Evolutionary conservation across 306 rosid genomes (phyloP).

Genomic region (Adenanthera pavonina): DNA sequence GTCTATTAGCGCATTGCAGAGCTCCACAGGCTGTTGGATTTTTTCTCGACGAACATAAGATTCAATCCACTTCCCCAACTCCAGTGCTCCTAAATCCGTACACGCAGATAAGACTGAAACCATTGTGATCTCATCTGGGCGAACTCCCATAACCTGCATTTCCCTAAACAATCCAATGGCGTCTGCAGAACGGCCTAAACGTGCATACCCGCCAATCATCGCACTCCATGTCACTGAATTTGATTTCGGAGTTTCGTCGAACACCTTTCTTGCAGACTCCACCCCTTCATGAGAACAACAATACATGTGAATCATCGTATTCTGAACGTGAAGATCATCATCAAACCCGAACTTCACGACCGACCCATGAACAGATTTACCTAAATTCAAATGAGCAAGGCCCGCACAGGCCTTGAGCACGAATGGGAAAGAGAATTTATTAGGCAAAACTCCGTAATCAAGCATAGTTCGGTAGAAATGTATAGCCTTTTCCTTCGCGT

Average conservation of each 20-base stretch:
- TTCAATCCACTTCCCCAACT: conserved; percentile 93
- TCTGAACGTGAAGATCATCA: conserved; percentile 69
- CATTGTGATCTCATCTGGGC: conserved; percentile 89
- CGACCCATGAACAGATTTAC: conserved; percentile 67
- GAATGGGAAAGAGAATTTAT: conserved; percentile 88
- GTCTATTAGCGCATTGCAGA: conserved; percentile 84
- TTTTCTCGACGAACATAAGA: conserved; percentile 64
- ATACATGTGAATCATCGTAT: conserved; percentile 90
- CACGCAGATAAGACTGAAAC: conserved; percentile 82
- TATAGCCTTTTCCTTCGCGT: conserved; percentile 53
- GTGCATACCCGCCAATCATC: conserved; percentile 84
- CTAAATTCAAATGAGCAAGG: conserved; percentile 55
- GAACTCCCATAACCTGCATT: conserved; percentile 76
- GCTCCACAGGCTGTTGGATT: conserved; percentile 64
- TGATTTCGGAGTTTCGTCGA: conserved; percentile 62
- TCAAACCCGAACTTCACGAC: conserved; percentile 73
- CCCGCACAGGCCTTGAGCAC: conserved; percentile 90
- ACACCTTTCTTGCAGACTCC: conserved; percentile 65
- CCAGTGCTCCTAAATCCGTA: conserved; percentile 83
- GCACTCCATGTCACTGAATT: conserved; percentile 93
- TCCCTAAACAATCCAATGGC: conserved; percentile 73
- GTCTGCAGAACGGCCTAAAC: conserved; percentile 56
- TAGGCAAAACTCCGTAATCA: conserved; percentile 60
- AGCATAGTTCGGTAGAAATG: conserved; percentile 55
- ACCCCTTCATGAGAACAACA: conserved; percentile 61